Base-by-base conservation (phyloP, 176 grass and related monocot species). In the Guadua angustifolia region DNA sequence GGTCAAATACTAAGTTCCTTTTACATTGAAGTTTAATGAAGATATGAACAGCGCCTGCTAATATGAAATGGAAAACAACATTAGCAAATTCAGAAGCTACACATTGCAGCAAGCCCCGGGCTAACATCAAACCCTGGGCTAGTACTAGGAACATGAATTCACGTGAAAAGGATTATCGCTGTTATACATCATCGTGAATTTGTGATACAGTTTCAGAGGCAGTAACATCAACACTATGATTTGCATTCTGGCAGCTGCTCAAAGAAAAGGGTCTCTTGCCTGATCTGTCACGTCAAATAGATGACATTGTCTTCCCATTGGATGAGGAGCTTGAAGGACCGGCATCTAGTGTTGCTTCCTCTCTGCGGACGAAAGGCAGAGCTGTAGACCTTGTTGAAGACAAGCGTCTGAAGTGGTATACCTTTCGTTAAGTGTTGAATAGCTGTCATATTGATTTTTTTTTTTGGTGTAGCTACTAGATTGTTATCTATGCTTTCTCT, bases 351-450 rank as follows among this genome's bases (percentile, higher is more conserved):
- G 65, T 91, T 74, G 84, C 84, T 78, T 90, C 92, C 26, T 88
- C 87, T 82, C 87, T 94, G 59, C 83, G 89, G 66, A 91, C 74
- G 53, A 91, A 91, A 82, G 90, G 92, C 14, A 83, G 85, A 84
- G 89, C 86, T 26, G 90, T 94, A 40, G 89, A 95, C 85, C 91
- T 91, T 86, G 89, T 93, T 18, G 74, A 91, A 88, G 90, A 93
- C 68, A 94, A 93, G 79, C 90, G 91, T 60, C 91, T 98, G 4
- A 98, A 98, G 85, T 98, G 95, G 93, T 98, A 87, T 45, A 9
- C 9, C 21, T 85, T 68, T 66, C 19, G 7, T 69, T 24, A 22
- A 9, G 25, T 82, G 46, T 3, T 76, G 3, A 40, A 11, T 5
- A 25, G 25, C 25, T 17, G 1, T 7, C 56, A 3, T 40, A 22